These are phyloP conservation scores for Hypomontagnella monticulosa DNA, from an alignment of 495 filamentous ascomycete species.

Conservation along the genomic window DNA sequence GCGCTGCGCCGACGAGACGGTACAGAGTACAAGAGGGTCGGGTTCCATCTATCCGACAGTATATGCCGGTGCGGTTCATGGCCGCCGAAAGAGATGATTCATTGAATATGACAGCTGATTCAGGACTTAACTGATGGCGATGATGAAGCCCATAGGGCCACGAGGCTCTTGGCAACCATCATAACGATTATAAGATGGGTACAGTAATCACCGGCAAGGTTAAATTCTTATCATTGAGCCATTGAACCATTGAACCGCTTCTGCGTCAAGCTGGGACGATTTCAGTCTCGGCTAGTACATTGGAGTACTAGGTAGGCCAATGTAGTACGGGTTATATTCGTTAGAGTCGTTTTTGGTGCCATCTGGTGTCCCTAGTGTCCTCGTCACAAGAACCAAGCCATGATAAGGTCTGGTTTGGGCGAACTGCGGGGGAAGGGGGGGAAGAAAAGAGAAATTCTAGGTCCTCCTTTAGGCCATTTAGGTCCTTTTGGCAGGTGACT, in stretches of 20 bases:
- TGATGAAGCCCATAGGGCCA: constrained; percentile 27
- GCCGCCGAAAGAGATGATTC: neutral
- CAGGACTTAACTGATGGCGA: constrained; percentile 16
- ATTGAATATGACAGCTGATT: constrained; percentile 14
- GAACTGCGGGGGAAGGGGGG: neutral
- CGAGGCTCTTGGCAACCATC: constrained; percentile 27
- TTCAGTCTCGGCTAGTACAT: constrained; percentile 6
- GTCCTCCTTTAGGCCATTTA: no score
- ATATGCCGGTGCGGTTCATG: constrained; percentile 16
- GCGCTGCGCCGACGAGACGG: constrained; percentile 24
- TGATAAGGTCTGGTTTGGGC: constrained; percentile 17
- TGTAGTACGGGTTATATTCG: constrained; percentile 4
- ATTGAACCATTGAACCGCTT: constrained; percentile 4
- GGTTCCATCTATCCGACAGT: constrained; percentile 14
- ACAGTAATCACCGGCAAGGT: constrained; percentile 30
- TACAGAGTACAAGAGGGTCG: constrained; percentile 21
- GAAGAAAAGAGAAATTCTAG: neutral
- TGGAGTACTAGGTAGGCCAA: constrained; percentile 26
- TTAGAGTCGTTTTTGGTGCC: neutral
- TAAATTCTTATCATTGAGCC: constrained; percentile 24
- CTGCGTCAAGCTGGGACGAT: constrained; percentile 1
- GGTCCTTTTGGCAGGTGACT: constrained; percentile 1
- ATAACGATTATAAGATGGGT: constrained; percentile 11
- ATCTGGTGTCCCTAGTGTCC: neutral
- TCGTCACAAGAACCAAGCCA: constrained; percentile 4